Conservation (phyloP, 805 yeast species). For the Wickerhamomyces alni region DNA sequence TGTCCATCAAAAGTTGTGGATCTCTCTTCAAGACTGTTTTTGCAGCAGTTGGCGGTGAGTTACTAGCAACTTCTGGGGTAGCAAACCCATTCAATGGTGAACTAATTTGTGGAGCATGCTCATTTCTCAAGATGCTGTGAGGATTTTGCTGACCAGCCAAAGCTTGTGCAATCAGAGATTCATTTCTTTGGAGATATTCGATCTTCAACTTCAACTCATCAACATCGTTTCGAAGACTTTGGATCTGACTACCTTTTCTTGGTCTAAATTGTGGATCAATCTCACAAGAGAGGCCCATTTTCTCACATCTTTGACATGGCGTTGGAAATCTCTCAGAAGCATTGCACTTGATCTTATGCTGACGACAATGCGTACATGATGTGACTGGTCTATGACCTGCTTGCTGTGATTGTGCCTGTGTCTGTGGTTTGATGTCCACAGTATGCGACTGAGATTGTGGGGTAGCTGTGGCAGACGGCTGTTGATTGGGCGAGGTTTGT, state of each 20-base stretch:
- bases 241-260: constrained; percentile 86
- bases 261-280: constrained; percentile 91
- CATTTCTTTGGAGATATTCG: constrained; percentile 60
- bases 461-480: neutral
- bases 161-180: constrained; percentile 60
- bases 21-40: constrained; percentile 41
- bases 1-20: constrained; percentile 34
- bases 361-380: constrained; percentile 90
- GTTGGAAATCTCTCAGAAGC: constrained; percentile 78
- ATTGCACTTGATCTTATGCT: constrained; percentile 89
- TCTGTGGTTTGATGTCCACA: constrained; percentile 1
- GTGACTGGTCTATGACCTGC: constrained; percentile 82
- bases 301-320: constrained; percentile 78
- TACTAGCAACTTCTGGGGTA: constrained; percentile 4
- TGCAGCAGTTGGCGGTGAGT: constrained; percentile 25
- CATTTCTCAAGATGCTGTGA: constrained; percentile 5
- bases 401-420: constrained; percentile 20
- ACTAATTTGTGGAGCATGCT: constrained; percentile 14
- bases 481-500: neutral
- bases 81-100: constrained; percentile 15
- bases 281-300: constrained; percentile 76
- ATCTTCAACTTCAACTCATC: constrained; percentile 72
- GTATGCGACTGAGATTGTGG: neutral
- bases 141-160: constrained; percentile 27
- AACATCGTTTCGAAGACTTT: constrained; percentile 75